Evolutionary conservation across 345 rosid species (phyloP).

Genomic region (Aquilaria sinensis): DNA sequence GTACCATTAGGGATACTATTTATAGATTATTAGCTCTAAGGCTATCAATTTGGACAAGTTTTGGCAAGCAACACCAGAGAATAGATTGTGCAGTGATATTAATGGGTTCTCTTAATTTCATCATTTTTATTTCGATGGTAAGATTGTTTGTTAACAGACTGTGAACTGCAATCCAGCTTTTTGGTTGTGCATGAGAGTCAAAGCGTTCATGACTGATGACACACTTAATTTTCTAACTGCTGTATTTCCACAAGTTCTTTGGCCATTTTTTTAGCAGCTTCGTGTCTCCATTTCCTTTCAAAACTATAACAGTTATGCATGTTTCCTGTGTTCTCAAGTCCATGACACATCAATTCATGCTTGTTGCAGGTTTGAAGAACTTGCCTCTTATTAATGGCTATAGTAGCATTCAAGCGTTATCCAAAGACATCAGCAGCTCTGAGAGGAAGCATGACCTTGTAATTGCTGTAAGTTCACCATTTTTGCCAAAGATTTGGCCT

Average conservation of each 20-base stretch:
- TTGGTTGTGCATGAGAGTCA: no score
- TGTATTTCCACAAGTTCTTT: not conserved
- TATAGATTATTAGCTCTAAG: no score
- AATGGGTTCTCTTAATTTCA: no score
- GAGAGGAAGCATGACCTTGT: slow-evolving; percentile 93
- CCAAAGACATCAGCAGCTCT: slow-evolving; percentile 42
- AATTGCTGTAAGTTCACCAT: slow-evolving; percentile 68
- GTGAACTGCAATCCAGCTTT: no score
- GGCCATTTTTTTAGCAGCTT: not conserved
- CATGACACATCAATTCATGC: not conserved
- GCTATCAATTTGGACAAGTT: no score
- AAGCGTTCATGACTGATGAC: no score
- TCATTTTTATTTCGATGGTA: no score
- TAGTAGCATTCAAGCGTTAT: slow-evolving; percentile 61
- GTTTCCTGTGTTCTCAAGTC: no score
- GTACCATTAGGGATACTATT: no score
- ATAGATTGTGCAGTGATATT: no score
- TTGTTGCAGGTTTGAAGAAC: slow-evolving; percentile 53
- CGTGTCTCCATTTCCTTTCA: slow-evolving; percentile 6
- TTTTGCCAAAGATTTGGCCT: not conserved
- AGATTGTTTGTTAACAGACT: no score
- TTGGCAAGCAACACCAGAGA: no score
- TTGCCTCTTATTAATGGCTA: slow-evolving; percentile 83
- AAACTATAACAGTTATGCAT: not conserved
- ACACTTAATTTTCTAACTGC: not conserved